Conservation (phyloP, 2,329 filamentous ascomycete genomes). For the Gliomastix tumulicola region DNA sequence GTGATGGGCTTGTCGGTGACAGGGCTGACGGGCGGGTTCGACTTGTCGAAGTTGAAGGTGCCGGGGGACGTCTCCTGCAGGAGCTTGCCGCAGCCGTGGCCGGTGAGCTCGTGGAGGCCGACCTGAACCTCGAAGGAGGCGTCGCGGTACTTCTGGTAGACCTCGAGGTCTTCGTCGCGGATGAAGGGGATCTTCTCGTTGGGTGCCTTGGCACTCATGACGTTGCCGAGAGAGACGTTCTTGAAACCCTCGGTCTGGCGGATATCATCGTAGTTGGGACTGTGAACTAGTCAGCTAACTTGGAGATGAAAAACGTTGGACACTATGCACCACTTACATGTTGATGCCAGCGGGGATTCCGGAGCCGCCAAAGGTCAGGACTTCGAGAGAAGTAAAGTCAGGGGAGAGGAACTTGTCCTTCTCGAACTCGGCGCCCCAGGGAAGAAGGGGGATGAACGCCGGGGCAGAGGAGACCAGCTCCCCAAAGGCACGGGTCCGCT, state of each 20-base stretch:
- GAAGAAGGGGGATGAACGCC: constrained; percentile 77
- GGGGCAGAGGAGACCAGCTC: constrained; percentile 78
- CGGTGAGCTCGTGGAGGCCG: constrained; percentile 81
- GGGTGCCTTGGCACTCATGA: constrained; percentile 82
- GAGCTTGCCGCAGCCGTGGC: constrained; percentile 89
- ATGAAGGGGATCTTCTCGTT: constrained; percentile 94
- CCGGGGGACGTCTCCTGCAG: constrained; percentile 82
- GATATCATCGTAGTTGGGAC: constrained; percentile 67
- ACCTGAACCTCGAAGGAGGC: constrained; percentile 92
- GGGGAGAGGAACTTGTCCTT: constrained; percentile 94
- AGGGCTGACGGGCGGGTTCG: constrained; percentile 75
- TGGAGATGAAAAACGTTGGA: too few species aligned
- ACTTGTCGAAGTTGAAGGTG: constrained; percentile 79
- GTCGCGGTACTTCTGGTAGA: constrained; percentile 80
- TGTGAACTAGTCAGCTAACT: too few species aligned
- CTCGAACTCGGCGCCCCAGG: constrained; percentile 84
- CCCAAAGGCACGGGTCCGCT: constrained; percentile 82
- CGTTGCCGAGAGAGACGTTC: constrained; percentile 89
- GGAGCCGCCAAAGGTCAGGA: constrained; percentile 67
- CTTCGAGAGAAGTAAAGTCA: constrained; percentile 92
- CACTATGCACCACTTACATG: constrained; percentile 42
- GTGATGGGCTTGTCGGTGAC: constrained; percentile 67
- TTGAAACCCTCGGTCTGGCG: constrained; percentile 83
- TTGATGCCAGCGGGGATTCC: constrained; percentile 65
- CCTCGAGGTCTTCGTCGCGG: constrained; percentile 63